A percentile compares a stretch with the other conserved stretches of the same genome.
Conservation (phyloP, 108 stramenopile species). For the Skeletonema potamos region DNA sequence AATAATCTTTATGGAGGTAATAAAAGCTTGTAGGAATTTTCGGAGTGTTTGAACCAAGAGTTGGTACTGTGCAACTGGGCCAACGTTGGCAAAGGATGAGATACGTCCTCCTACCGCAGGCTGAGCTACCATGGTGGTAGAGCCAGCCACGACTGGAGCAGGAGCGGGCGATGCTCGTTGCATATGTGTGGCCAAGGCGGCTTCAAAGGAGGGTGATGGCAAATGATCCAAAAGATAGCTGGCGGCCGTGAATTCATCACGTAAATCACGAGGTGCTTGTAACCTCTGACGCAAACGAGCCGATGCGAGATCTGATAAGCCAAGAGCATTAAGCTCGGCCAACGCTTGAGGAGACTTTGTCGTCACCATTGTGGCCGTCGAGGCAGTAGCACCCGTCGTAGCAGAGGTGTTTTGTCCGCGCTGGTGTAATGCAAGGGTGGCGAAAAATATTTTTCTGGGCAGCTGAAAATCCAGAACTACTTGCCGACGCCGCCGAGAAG, state of each 20-base stretch:
- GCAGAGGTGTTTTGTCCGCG: not conserved
- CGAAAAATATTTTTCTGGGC: constrained; percentile 15
- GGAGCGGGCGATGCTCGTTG: not conserved
- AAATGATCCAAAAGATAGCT: not conserved
- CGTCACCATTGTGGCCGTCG: not conserved
- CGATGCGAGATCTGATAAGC: constrained; percentile 20
- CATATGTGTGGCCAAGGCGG: constrained; percentile 2
- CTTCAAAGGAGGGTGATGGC: not conserved
- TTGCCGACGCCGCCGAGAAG: not conserved
- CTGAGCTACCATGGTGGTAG: not conserved
- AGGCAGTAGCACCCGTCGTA: not conserved
- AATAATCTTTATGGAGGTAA: constrained; percentile 8
- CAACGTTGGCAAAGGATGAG: constrained; percentile 2
- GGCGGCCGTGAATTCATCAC: constrained; percentile 6
- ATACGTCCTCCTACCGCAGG: constrained; percentile 6
- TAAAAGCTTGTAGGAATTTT: constrained; percentile 5
- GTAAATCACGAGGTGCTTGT: constrained; percentile 23
- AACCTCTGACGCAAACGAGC: constrained; percentile 23
- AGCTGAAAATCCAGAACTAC: not conserved
- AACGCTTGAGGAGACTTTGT: not conserved
- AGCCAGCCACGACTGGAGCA: not conserved
- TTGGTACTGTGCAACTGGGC: constrained; percentile 2
- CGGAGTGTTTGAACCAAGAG: constrained; percentile 10
- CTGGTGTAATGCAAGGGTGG: constrained; percentile 4
- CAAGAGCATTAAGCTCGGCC: constrained; percentile 14